Evolutionary conservation across 179 eudicot genomes (phyloP).

Genomic region (Silene noctiflora): DNA sequence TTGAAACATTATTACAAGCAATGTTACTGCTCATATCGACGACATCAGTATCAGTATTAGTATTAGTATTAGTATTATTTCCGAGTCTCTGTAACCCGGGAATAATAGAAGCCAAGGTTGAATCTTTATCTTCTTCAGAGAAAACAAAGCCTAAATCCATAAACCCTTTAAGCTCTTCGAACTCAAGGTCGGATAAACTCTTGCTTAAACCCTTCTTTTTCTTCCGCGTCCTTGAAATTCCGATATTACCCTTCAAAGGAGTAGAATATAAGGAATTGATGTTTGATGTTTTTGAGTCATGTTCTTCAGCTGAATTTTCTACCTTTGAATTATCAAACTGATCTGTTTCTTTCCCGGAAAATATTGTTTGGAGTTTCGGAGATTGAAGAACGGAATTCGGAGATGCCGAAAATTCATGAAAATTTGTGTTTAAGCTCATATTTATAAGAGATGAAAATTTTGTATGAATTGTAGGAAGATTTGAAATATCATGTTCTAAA

Average conservation of each 20-base stretch:
- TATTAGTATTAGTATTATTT: constrained; percentile 12
- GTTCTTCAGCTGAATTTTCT: background rate
- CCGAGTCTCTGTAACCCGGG: constrained; percentile 69
- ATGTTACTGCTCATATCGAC: background rate
- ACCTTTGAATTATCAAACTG: constrained; percentile 16
- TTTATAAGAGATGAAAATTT: constrained; percentile 11
- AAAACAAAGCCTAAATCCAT: constrained; percentile 86
- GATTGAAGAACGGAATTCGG: constrained; percentile 47
- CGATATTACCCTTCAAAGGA: constrained; percentile 16
- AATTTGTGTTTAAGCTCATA: constrained; percentile 19
- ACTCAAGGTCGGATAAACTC: constrained; percentile 66
- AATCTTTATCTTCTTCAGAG: constrained; percentile 52
- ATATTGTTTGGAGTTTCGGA: constrained; percentile 46
- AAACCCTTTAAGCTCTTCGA: constrained; percentile 79
- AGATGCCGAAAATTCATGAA: constrained; percentile 32
- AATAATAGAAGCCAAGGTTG: constrained; percentile 49
- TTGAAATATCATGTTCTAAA: constrained; percentile 10
- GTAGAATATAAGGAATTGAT: background rate
- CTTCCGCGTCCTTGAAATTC: constrained; percentile 20
- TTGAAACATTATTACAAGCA: constrained; percentile 13
- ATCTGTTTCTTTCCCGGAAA: constrained; percentile 41
- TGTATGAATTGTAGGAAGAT: constrained; percentile 24
- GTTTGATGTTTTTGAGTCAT: background rate
- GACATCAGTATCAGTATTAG: background rate
- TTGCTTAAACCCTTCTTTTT: constrained; percentile 40